Conservation (phyloP, 352 stramenopile genomes). For the Phytopythium cucurbitacearum region DNA sequence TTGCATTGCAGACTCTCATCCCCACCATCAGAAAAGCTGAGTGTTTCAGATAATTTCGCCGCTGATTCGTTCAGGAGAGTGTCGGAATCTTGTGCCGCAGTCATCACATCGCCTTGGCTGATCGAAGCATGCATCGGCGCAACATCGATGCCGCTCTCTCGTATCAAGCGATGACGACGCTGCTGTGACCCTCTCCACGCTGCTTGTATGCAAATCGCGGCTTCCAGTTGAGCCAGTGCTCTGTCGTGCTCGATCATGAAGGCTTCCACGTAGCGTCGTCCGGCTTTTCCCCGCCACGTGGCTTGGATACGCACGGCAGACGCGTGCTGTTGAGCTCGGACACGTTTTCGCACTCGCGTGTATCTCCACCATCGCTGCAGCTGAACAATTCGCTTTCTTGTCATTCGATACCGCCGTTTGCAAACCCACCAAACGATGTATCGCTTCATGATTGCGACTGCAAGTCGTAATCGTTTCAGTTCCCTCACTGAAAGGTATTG, state of each 20-base stretch:
- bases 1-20: not conserved
- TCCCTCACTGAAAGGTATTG: constrained; percentile 9
- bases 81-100: not conserved
- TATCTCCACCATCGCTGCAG: constrained; percentile 54
- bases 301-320: constrained; percentile 46
- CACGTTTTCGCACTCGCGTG: constrained; percentile 5
- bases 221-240: constrained; percentile 25
- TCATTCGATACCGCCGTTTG: constrained; percentile 12
- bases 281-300: constrained; percentile 11
- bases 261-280: constrained; percentile 9
- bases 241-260: constrained; percentile 12
- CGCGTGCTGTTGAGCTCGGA: constrained; percentile 21
- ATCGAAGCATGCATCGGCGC: not conserved
- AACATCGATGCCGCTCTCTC: no score
- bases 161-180: not conserved
- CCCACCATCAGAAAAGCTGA: not conserved
- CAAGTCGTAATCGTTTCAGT: constrained; percentile 7
- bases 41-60: constrained; percentile 7
- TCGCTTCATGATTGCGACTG: constrained; percentile 7
- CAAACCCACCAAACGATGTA: constrained; percentile 18
- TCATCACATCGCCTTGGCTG: not conserved
- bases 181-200: constrained; percentile 27
- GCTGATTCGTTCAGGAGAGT: not conserved
- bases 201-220: constrained; percentile 42
- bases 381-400: constrained; percentile 1